A percentile compares a stretch with the other conserved stretches of the same genome.
Conservation (phyloP, 2,329 filamentous ascomycete species). For the Clarireedia homoeocarpa region DNA sequence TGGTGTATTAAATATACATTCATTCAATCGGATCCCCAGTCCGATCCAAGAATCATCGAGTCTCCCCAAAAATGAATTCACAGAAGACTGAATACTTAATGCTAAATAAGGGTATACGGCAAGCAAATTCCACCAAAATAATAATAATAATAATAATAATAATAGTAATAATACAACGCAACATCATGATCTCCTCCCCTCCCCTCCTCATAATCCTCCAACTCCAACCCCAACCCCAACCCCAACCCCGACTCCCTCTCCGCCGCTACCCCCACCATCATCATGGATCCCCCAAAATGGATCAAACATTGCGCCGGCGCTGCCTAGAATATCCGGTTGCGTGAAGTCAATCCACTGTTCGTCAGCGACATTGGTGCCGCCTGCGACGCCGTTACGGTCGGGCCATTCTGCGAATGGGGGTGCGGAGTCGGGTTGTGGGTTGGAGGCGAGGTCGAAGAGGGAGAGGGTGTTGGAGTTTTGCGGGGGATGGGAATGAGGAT, state of each 20-base stretch:
- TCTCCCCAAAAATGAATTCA: no score
- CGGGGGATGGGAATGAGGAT: neutral
- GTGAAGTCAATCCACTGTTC: neutral
- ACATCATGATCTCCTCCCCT: no score
- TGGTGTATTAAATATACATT: no score
- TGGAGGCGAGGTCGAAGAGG: neutral
- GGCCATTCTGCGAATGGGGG: neutral
- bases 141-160: no score
- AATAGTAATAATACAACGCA: no score
- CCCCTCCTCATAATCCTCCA: neutral
- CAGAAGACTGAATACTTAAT: no score
- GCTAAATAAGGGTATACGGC: no score
- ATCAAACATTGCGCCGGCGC: neutral
- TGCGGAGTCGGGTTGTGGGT: neutral
- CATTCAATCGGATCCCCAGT: no score
- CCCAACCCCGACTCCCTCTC: neutral
- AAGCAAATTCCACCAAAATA: no score
- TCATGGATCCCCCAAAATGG: neutral
- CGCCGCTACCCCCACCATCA: neutral
- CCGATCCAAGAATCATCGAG: no score
- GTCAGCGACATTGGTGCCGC: neutral
- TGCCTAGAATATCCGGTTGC: neutral
- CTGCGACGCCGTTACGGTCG: neutral
- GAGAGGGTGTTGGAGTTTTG: neutral
- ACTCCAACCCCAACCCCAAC: neutral